Percentiles rank a stretch among this genome's conserved stretches.
Evolutionary conservation across 768 basidiomycete species (phyloP).

Genomic region (Tylopilus vinaceipallidus): DNA sequence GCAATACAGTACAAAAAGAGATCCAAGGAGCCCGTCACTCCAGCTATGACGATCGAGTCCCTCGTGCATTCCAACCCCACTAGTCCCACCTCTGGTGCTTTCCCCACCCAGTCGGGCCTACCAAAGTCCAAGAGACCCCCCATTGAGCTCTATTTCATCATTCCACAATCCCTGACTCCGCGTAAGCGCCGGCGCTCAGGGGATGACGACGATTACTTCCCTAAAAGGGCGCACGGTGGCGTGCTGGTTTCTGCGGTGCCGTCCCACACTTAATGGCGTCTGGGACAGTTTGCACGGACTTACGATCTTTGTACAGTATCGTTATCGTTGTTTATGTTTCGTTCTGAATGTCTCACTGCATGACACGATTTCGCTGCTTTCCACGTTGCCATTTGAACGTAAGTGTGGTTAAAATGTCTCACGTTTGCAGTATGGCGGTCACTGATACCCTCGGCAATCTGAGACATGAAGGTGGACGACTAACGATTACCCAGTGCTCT

Average conservation of each 20-base stretch:
- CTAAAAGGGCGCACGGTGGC: slow-evolving; percentile 21
- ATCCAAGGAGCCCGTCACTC: slow-evolving; percentile 30
- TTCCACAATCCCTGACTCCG: slow-evolving; percentile 14
- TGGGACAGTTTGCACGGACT: background rate
- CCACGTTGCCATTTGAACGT: background rate
- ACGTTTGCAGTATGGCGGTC: background rate
- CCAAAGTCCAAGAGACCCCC: slow-evolving; percentile 30
- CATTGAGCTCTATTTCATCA: slow-evolving; percentile 39
- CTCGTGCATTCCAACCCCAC: slow-evolving; percentile 70
- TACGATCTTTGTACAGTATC: slow-evolving; percentile 25
- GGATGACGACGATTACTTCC: slow-evolving; percentile 24
- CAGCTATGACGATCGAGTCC: slow-evolving; percentile 59
- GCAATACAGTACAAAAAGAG: slow-evolving; percentile 57
- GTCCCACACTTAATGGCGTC: slow-evolving; percentile 13
- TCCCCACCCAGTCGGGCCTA: slow-evolving; percentile 11
- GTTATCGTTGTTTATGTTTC: slow-evolving; percentile 23
- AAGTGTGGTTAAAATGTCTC: slow-evolving; percentile 6
- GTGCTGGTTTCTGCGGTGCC: slow-evolving; percentile 11
- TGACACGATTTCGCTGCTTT: background rate
- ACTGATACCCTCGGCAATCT: background rate
- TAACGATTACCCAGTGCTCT: background rate
- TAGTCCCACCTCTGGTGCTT: slow-evolving; percentile 45
- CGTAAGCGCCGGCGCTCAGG: slow-evolving; percentile 31
- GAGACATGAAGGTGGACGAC: slow-evolving; percentile 6
- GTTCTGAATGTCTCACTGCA: slow-evolving; percentile 1